phyloP scores from a whole-genome alignment of 2,329 filamentous ascomycete genomes.

The Calonectria naviculata region DNA sequence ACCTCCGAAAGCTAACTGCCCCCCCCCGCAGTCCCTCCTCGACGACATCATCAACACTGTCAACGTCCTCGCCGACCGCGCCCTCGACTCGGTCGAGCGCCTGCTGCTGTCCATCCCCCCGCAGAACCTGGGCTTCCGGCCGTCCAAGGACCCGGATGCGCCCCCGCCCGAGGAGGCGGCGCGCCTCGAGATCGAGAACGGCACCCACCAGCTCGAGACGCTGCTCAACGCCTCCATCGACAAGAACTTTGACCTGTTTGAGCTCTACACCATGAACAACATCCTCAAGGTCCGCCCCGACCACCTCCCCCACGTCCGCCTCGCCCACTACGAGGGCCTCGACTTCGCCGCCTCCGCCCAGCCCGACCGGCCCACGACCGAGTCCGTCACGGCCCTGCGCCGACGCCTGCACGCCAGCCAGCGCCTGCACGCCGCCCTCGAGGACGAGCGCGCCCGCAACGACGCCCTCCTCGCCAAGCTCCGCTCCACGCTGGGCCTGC shows the following conservation, averaged over 20 bases:
- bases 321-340: conserved; percentile 85
- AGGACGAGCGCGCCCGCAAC: conserved; percentile 78
- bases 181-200: conserved; percentile 83
- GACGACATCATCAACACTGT: conserved; percentile 98
- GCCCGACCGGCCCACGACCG: conserved; percentile 64
- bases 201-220: conserved; percentile 86
- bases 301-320: conserved; percentile 81
- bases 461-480: conserved; percentile 76
- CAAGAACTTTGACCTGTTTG: conserved; percentile 86
- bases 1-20: conserved; percentile 8
- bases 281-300: conserved; percentile 76
- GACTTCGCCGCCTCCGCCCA: conserved; percentile 51
- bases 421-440: conserved; percentile 76
- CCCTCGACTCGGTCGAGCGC: conserved; percentile 87
- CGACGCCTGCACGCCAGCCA: conserved; percentile 82
- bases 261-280: conserved; percentile 91
- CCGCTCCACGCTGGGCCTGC: conserved; percentile 54
- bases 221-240: conserved; percentile 84
- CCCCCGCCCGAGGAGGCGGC: conserved; percentile 54
- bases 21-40: conserved; percentile 76
- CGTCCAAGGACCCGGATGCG: conserved; percentile 50
- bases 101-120: conserved; percentile 82
- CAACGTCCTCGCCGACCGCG: conserved; percentile 92
- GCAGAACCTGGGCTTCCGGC: conserved; percentile 81
- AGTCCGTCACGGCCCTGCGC: conserved; percentile 78